These are phyloP conservation scores for Epichloe glyceriae DNA, from an alignment of 2,329 filamentous ascomycete species.

Conservation along the genomic window DNA sequence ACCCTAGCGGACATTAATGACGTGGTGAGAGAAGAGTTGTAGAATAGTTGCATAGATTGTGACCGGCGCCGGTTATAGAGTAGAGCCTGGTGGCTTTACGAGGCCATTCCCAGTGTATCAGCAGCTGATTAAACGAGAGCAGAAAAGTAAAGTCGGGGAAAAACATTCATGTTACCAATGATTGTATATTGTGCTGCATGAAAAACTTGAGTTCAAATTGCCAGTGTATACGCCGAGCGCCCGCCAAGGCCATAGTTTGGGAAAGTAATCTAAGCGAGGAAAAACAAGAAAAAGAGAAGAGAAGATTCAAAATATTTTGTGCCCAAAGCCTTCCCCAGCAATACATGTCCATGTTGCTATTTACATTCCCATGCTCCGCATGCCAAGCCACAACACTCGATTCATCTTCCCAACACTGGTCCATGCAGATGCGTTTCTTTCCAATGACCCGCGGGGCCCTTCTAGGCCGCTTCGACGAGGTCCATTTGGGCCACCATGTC, in stretches of 20 bases:
- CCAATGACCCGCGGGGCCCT: constrained; percentile 16
- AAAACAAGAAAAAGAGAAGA: not conserved
- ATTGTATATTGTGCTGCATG: not conserved
- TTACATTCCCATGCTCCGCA: too few relatives aligned
- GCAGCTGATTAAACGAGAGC: not conserved
- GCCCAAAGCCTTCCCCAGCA: not conserved
- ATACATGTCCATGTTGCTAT: not conserved
- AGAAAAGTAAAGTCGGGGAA: not conserved
- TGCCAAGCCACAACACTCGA: too few relatives aligned
- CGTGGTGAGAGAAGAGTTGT: constrained; percentile 1
- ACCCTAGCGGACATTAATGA: not conserved
- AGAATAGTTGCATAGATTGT: constrained; percentile 1
- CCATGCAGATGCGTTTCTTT: constrained; percentile 7
- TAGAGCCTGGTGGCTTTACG: not conserved
- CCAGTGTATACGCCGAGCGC: too few relatives aligned
- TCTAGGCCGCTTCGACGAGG: constrained; percentile 6
- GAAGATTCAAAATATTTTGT: not conserved
- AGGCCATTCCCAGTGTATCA: not conserved
- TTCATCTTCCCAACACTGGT: too few relatives aligned
- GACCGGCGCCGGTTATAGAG: not conserved
- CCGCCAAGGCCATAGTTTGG: too few relatives aligned
- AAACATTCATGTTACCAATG: not conserved
- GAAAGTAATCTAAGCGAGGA: too few relatives aligned
- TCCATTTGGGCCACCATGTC: constrained; percentile 11
- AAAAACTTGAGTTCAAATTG: too few relatives aligned